Conservation (phyloP, 352 stramenopile species). For the Globisporangium echinulatum region DNA sequence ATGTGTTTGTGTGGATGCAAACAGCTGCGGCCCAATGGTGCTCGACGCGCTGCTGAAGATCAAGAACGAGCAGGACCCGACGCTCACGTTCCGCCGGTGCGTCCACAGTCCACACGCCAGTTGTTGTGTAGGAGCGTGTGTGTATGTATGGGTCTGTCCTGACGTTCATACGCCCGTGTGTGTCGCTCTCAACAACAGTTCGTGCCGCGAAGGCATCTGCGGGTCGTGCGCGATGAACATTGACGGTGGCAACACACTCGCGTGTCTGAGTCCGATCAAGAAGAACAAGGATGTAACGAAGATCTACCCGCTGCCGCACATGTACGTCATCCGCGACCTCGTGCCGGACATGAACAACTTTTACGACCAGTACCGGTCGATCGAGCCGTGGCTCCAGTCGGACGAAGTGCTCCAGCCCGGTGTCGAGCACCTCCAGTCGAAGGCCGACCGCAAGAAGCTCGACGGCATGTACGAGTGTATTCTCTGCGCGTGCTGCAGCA, state of each 20-base stretch:
- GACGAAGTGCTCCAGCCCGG: constrained; percentile 85
- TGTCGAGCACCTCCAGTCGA: constrained; percentile 83
- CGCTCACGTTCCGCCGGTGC: constrained; percentile 95
- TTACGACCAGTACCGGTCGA: constrained; percentile 96
- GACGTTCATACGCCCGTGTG: constrained; percentile 5
- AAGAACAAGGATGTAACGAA: constrained; percentile 91
- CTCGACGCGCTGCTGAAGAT: constrained; percentile 99
- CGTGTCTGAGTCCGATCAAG: constrained; percentile 97
- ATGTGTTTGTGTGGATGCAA: constrained; percentile 1
- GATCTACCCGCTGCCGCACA: constrained; percentile 99
- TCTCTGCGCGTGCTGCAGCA: constrained; percentile 98
- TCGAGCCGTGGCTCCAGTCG: constrained; percentile 99
- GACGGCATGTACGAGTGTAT: constrained; percentile 99
- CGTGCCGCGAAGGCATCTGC: constrained; percentile 99
- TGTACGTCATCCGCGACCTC: constrained; percentile 99
- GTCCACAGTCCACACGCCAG: neutral
- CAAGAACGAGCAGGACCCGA: constrained; percentile 99
- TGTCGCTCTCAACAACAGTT: constrained; percentile 30
- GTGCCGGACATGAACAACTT: constrained; percentile 99
- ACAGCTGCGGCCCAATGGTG: constrained; percentile 96
- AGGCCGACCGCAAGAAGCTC: constrained; percentile 98
- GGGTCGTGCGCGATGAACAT: constrained; percentile 99
- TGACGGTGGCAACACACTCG: constrained; percentile 97
- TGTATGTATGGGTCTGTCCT: too few relatives aligned
- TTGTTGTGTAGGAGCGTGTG: too few relatives aligned